Conservation (phyloP, 2,329 filamentous ascomycete species). For the Colletotrichum orchidophilum region DNA sequence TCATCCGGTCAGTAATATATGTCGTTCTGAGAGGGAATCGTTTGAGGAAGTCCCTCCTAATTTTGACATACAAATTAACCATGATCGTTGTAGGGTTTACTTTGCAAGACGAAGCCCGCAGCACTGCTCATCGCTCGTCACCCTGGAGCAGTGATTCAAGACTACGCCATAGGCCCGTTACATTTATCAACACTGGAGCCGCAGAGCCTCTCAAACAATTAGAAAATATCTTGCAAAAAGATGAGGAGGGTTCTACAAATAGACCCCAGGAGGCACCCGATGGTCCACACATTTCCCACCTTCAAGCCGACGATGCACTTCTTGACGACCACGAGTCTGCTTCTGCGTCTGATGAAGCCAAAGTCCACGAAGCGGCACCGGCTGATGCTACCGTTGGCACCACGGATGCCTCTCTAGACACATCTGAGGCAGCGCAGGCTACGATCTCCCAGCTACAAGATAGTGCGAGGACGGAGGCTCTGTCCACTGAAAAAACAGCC, state of each 20-base stretch:
- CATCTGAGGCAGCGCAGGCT: not conserved
- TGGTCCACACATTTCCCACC: not conserved
- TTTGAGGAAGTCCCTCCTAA: not conserved
- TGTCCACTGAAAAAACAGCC: not conserved
- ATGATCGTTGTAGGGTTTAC: conserved; percentile 25
- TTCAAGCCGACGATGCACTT: not conserved
- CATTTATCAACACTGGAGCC: conserved; percentile 63
- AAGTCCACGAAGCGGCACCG: not conserved
- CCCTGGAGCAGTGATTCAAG: conserved; percentile 50
- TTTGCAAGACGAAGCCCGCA: conserved; percentile 38
- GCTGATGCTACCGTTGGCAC: not conserved
- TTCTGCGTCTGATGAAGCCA: not conserved
- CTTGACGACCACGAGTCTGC: not conserved
- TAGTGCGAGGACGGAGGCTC: not conserved
- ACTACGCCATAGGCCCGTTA: conserved; percentile 59
- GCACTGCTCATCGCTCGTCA: conserved; percentile 46
- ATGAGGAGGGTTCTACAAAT: not conserved
- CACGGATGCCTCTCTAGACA: not conserved
- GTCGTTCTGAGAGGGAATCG: not conserved
- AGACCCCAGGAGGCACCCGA: not conserved
- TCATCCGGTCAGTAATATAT: conserved; percentile 12
- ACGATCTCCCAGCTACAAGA: not conserved
- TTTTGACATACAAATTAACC: not conserved
- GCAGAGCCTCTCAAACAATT: conserved; percentile 59
- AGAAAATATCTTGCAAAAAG: conserved; percentile 38